phyloP scores from a whole-genome alignment of 2,329 filamentous ascomycete genomes.

The Seiridium cupressi region DNA sequence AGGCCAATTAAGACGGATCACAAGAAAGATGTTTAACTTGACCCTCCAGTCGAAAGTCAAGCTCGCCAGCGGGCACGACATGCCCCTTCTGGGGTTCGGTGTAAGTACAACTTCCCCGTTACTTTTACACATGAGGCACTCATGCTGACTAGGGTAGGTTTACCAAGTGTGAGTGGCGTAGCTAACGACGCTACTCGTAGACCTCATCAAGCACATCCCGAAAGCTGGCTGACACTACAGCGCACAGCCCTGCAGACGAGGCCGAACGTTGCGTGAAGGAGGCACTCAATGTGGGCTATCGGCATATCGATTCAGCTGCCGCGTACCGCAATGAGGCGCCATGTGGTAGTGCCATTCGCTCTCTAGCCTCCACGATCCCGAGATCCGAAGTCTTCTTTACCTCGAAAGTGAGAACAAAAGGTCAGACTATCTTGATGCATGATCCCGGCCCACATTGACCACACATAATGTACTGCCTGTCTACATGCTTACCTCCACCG shows the following conservation, averaged over 20 bases:
- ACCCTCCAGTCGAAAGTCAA: slow-evolving; percentile 47
- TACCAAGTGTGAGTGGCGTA: slow-evolving; percentile 46
- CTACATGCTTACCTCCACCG: too few species aligned
- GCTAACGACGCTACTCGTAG: neutral
- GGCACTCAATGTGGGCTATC: slow-evolving; percentile 50
- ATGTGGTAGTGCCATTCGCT: slow-evolving; percentile 42
- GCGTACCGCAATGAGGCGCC: slow-evolving; percentile 50
- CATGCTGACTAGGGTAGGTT: slow-evolving; percentile 33
- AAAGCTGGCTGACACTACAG: neutral
- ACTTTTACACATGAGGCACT: neutral
- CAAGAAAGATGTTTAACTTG: slow-evolving; percentile 43
- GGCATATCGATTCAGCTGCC: slow-evolving; percentile 55
- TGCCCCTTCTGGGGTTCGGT: slow-evolving; percentile 53
- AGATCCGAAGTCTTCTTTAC: slow-evolving; percentile 55
- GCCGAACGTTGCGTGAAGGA: slow-evolving; percentile 38
- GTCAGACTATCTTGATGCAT: neutral
- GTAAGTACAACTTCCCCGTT: slow-evolving; percentile 33
- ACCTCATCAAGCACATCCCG: neutral
- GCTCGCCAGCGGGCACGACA: slow-evolving; percentile 53
- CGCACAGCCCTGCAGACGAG: slow-evolving; percentile 30
- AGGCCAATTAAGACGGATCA: neutral
- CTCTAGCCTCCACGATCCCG: slow-evolving; percentile 33
- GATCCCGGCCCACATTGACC: too few species aligned
- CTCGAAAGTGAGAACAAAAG: slow-evolving; percentile 48
- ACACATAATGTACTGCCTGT: too few species aligned